Percentiles rank a stretch among this genome's conserved stretches.
Conservation (phyloP, 2,329 filamentous ascomycete species). For the Ophiosphaerella herpotricha region DNA sequence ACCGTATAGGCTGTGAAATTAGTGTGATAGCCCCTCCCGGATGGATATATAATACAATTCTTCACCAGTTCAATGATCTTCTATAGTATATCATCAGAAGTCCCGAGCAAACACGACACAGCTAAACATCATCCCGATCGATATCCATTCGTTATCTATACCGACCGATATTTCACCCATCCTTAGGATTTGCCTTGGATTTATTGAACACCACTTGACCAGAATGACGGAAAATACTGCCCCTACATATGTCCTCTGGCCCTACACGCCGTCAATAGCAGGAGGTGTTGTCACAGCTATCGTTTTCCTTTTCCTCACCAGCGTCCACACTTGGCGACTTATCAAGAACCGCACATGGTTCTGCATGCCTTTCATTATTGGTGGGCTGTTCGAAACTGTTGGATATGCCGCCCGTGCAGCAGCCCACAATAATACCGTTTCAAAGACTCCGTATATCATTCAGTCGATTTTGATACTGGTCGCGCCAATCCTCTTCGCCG, state of each 20-base stretch:
- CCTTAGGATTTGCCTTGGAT: no score
- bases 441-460: slow-evolving; percentile 45
- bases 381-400: slow-evolving; percentile 50
- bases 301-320: slow-evolving; percentile 54
- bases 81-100: no score
- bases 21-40: no score
- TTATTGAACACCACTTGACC: not conserved
- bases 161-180: no score
- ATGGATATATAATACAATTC: no score
- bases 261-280: slow-evolving; percentile 53
- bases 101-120: no score
- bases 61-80: no score
- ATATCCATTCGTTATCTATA: no score
- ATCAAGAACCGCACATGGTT: slow-evolving; percentile 55
- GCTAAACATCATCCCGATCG: no score
- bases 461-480: slow-evolving; percentile 49
- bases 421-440: slow-evolving; percentile 37
- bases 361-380: slow-evolving; percentile 55
- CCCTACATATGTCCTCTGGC: slow-evolving; percentile 34
- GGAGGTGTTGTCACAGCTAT: slow-evolving; percentile 54
- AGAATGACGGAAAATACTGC: slow-evolving; percentile 24
- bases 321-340: slow-evolving; percentile 51
- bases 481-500: slow-evolving; percentile 53
- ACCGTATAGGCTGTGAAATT: no score
- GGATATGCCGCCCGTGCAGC: slow-evolving; percentile 43